These are phyloP conservation scores for Arthrinium puccinioides DNA, from an alignment of 2,329 filamentous ascomycete genomes.

Conservation along the genomic window DNA sequence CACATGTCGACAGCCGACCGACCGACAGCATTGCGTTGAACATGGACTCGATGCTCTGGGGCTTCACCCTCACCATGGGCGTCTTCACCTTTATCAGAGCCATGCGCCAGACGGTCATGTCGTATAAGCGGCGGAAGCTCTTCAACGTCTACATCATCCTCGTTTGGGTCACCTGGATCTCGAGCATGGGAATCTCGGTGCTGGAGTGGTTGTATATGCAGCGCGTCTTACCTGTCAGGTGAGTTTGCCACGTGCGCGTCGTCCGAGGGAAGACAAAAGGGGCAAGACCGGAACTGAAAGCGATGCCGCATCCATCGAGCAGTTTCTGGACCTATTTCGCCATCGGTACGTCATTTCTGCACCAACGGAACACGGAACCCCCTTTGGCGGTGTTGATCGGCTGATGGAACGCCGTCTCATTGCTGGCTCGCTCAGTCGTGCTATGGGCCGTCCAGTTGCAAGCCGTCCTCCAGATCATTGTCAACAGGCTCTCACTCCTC, in stretches of 20 bases:
- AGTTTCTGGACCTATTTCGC: constrained; percentile 1
- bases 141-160: not conserved
- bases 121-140: not conserved
- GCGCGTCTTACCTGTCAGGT: not conserved
- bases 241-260: too few relatives aligned
- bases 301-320: too few relatives aligned
- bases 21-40: too few relatives aligned
- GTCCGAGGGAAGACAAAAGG: too few relatives aligned
- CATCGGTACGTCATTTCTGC: not conserved
- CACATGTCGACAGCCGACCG: too few relatives aligned
- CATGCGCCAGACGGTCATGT: not conserved
- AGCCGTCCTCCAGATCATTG: constrained; percentile 1
- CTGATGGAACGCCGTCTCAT: too few relatives aligned
- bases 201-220: not conserved
- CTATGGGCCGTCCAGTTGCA: constrained; percentile 1
- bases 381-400: too few relatives aligned
- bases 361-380: too few relatives aligned
- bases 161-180: not conserved
- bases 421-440: not conserved
- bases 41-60: not conserved
- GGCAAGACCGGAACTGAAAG: too few relatives aligned
- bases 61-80: not conserved
- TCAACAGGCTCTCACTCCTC: not conserved
- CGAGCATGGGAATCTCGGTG: not conserved
- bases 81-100: not conserved